Evolutionary conservation across 306 rosid species (phyloP).

Genomic region (Echinosophora koreensis): DNA sequence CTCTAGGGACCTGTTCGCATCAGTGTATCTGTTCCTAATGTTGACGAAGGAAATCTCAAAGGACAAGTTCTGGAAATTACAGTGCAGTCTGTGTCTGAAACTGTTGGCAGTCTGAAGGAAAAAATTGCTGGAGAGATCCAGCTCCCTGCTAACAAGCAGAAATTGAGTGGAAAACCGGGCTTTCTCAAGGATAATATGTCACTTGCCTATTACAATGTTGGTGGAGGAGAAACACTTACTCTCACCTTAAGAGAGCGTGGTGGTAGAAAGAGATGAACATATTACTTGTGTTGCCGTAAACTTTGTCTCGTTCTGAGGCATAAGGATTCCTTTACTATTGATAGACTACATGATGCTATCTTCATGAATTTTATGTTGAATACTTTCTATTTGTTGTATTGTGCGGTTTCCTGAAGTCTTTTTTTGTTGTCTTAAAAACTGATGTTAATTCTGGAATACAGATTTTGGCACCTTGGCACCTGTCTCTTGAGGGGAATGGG

Average conservation of each 20-base stretch:
- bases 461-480: conserved; percentile 63
- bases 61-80: conserved; percentile 84
- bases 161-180: conserved; percentile 94
- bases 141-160: conserved; percentile 98
- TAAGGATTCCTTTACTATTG: conserved; percentile 46
- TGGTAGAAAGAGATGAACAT: conserved; percentile 90
- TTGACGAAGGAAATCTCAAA: conserved; percentile 94
- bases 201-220: conserved; percentile 89
- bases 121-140: conserved; percentile 96
- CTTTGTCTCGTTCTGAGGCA: conserved; percentile 51
- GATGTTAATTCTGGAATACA: conserved; percentile 67
- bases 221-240: conserved; percentile 76
- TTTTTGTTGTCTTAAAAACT: conserved; percentile 49
- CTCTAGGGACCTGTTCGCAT: conserved; percentile 81
- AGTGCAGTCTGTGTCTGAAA: conserved; percentile 86
- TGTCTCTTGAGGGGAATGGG: conserved; percentile 60
- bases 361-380: conserved; percentile 49
- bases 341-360: conserved; percentile 45
- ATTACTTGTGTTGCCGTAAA: conserved; percentile 43
- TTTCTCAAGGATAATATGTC: conserved; percentile 96
- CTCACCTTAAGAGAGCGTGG: conserved; percentile 95
- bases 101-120: conserved; percentile 88
- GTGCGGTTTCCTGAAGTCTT: conserved; percentile 39
- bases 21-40: conserved; percentile 78
- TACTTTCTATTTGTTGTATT: conserved; percentile 39